phyloP scores from a whole-genome alignment of 495 filamentous ascomycete genomes.

The Rhizodiscina lignyota region DNA sequence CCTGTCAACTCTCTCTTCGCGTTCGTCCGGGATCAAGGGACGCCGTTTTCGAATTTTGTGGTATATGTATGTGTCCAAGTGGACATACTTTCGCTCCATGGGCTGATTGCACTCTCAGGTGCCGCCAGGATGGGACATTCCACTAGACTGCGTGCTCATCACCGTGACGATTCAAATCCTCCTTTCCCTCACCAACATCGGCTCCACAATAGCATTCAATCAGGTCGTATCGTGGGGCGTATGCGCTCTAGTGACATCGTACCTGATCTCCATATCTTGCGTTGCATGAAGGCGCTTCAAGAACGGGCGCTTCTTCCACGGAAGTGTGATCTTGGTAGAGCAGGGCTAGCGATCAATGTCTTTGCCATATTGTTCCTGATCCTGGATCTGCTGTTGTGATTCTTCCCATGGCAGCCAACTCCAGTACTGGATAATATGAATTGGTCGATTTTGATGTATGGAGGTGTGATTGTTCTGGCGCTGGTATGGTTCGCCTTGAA shows the following conservation, averaged over 20 bases:
- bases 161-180: constrained; percentile 32
- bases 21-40: constrained; percentile 7
- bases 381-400: constrained; percentile 15
- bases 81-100: no score
- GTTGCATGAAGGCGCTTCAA: constrained; percentile 7
- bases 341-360: constrained; percentile 9
- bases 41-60: constrained; percentile 8
- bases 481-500: constrained; percentile 10
- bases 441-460: constrained; percentile 17
- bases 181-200: constrained; percentile 44
- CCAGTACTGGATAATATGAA: constrained; percentile 12
- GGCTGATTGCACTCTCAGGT: no score
- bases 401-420: constrained; percentile 13
- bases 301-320: constrained; percentile 8
- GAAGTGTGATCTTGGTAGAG: constrained; percentile 2
- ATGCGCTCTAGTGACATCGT: constrained; percentile 8
- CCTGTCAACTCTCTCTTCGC: constrained; percentile 11
- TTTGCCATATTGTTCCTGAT: constrained; percentile 15
- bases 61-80: no score
- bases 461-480: constrained; percentile 13
- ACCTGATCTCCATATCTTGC: constrained; percentile 11
- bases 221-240: constrained; percentile 29
- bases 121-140: constrained; percentile 38
- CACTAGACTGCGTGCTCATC: constrained; percentile 31
- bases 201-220: constrained; percentile 37